phyloP scores from a whole-genome alignment of 106 monocot genomes.

The Dendrobium officinale region DNA sequence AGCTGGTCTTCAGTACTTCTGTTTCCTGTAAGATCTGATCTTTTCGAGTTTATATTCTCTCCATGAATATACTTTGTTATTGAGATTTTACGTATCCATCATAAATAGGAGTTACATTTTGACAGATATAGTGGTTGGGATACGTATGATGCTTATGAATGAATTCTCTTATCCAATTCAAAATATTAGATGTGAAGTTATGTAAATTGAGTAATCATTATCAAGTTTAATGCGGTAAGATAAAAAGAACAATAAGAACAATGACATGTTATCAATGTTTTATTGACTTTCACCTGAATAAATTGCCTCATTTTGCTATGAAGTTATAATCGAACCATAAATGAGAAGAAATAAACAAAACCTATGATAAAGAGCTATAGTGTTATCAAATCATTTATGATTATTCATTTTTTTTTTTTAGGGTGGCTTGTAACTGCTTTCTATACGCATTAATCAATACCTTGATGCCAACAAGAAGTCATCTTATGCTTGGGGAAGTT shows the following conservation, averaged over 20 bases:
- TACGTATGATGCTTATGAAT: neutral
- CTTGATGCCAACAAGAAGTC: neutral
- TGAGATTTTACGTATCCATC: neutral
- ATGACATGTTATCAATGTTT: no score
- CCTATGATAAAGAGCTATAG: no score
- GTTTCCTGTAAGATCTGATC: neutral
- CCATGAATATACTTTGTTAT: neutral
- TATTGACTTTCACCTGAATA: no score
- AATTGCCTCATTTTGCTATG: no score
- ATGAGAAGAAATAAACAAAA: no score
- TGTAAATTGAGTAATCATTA: neutral
- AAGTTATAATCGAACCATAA: no score
- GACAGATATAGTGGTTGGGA: neutral
- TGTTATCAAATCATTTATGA: no score
- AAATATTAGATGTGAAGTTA: neutral
- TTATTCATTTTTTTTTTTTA: neutral
- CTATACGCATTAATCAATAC: no score
- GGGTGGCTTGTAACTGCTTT: neutral
- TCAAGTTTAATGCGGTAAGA: neutral
- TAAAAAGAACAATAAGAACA: neutral
- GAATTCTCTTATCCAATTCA: neutral
- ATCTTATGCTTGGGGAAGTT: neutral
- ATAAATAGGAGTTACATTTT: neutral
- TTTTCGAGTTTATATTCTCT: neutral
- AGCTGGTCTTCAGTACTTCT: neutral